Conservation (phyloP, 192 early-diverging fungal species). For the Piromyces finnis region DNA sequence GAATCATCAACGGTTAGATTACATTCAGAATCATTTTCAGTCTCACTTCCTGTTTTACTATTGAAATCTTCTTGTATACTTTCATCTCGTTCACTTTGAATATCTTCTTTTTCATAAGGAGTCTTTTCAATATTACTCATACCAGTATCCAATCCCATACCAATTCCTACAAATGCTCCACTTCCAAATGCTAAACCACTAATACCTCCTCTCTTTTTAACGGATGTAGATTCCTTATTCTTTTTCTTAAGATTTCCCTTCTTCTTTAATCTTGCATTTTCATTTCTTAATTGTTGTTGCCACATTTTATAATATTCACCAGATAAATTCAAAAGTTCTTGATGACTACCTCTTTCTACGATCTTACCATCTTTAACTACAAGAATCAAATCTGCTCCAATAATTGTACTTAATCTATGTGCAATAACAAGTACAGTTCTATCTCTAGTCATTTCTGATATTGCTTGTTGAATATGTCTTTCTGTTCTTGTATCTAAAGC, state of each 20-base stretch:
- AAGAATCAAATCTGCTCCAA: constrained; percentile 58
- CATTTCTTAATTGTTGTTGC: neutral
- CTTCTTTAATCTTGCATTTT: neutral
- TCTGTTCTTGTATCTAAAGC: constrained; percentile 78
- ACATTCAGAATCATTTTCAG: neutral
- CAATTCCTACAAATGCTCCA: neutral
- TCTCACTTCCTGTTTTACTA: neutral
- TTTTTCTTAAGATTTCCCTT: constrained; percentile 7
- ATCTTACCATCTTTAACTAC: constrained; percentile 66
- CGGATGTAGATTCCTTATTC: constrained; percentile 1
- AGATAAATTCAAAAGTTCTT: constrained; percentile 36
- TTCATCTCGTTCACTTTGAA: neutral
- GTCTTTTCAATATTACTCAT: neutral
- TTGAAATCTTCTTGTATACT: neutral
- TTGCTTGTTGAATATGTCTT: constrained; percentile 68
- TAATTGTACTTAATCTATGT: constrained; percentile 7
- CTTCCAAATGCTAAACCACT: neutral
- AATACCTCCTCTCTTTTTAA: neutral
- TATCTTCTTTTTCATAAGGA: neutral
- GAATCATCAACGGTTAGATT: neutral
- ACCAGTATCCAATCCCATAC: neutral
- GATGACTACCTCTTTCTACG: constrained; percentile 68
- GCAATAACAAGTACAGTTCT: constrained; percentile 78
- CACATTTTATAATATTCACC: constrained; percentile 1
- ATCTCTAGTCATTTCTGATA: constrained; percentile 53